These are phyloP conservation scores for Simmondsia chinensis DNA, from an alignment of 148 eudicot species.

Conservation along the genomic window DNA sequence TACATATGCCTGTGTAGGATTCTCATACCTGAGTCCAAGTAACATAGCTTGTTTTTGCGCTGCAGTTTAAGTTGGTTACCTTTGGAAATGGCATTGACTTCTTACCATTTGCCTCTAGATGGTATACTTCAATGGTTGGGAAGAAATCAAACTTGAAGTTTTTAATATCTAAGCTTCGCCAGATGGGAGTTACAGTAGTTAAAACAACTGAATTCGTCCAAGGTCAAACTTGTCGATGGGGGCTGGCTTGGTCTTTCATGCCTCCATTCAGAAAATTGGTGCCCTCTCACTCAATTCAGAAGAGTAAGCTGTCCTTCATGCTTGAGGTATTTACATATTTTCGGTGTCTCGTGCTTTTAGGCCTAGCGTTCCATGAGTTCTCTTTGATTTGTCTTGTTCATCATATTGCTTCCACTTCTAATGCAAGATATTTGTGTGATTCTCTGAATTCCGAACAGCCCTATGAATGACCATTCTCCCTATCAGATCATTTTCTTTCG, in stretches of 20 bases:
- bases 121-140: constrained; percentile 97
- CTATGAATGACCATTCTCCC: no score
- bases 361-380: no score
- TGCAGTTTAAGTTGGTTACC: neutral
- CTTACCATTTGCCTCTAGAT: constrained; percentile 31
- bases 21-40: no score
- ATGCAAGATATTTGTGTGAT: no score
- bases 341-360: neutral
- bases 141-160: constrained; percentile 70
- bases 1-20: no score
- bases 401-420: no score
- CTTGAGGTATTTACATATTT: constrained; percentile 54
- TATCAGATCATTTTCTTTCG: no score
- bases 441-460: no score
- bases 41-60: neutral
- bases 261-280: constrained; percentile 39
- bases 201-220: constrained; percentile 98
- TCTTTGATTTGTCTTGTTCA: no score
- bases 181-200: constrained; percentile 71
- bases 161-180: constrained; percentile 59
- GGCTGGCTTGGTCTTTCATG: constrained; percentile 89
- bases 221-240: constrained; percentile 93
- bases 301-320: constrained; percentile 50
- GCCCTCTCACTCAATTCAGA: constrained; percentile 24
- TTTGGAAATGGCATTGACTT: neutral